Conservation (phyloP, 1,139 yeast genomes). For the Candida glucosophila region DNA sequence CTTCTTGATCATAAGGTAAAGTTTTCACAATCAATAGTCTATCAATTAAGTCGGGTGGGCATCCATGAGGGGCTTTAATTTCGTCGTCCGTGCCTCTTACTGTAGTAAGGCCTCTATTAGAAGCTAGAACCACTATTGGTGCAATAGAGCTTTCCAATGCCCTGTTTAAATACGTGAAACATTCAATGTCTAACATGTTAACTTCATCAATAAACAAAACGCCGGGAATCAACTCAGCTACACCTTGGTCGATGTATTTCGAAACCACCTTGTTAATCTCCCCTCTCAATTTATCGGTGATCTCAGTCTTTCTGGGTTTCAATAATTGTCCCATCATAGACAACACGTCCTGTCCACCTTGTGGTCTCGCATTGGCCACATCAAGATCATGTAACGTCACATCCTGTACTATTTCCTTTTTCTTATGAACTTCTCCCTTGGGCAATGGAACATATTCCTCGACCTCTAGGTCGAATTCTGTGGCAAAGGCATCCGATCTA, state of each 20-base stretch:
- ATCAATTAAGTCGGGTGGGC: slow-evolving; percentile 92
- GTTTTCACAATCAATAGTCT: slow-evolving; percentile 88
- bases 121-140: slow-evolving; percentile 90
- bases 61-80: slow-evolving; percentile 82
- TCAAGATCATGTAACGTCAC: slow-evolving; percentile 94
- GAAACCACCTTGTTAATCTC: slow-evolving; percentile 96
- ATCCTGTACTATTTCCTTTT: slow-evolving; percentile 96
- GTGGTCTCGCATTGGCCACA: slow-evolving; percentile 94
- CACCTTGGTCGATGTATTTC: slow-evolving; percentile 94
- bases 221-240: slow-evolving; percentile 97
- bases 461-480: slow-evolving; percentile 96
- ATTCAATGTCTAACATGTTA: slow-evolving; percentile 93
- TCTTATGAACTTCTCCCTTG: slow-evolving; percentile 97
- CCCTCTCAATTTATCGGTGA: slow-evolving; percentile 85
- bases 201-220: slow-evolving; percentile 96
- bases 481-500: slow-evolving; percentile 95
- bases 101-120: slow-evolving; percentile 88
- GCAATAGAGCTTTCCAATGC: slow-evolving; percentile 90
- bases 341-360: slow-evolving; percentile 96
- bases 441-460: slow-evolving; percentile 98
- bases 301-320: slow-evolving; percentile 97
- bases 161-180: slow-evolving; percentile 87
- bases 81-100: slow-evolving; percentile 84
- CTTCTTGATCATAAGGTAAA: slow-evolving; percentile 75
- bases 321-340: slow-evolving; percentile 98